Evolutionary conservation across 371 early-diverging fungal species (phyloP).

Genomic region (Lichtheimia ramosa): DNA sequence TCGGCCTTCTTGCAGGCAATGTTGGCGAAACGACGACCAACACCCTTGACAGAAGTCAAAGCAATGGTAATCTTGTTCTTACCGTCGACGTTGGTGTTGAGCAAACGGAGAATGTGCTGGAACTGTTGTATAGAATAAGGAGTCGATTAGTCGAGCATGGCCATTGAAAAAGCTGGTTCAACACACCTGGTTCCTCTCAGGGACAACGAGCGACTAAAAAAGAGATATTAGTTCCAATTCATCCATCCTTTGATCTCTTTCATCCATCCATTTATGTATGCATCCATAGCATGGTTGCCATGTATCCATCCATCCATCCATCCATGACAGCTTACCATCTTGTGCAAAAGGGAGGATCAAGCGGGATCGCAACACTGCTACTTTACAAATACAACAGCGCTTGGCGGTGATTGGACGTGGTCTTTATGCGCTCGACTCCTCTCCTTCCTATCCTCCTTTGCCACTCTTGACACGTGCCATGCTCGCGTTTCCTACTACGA

Average conservation of each 20-base stretch:
- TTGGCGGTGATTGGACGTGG: not conserved
- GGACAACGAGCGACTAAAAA: conserved; percentile 80
- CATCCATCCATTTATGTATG: conserved; percentile 10
- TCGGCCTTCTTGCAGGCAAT: conserved; percentile 98
- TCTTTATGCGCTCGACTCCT: not conserved
- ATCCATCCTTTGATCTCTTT: conserved; percentile 11
- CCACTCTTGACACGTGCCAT: too few species aligned
- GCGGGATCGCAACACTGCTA: not conserved
- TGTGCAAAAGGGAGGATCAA: conserved; percentile 2
- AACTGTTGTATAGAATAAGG: conserved; percentile 53
- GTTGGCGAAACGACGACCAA: conserved; percentile 98
- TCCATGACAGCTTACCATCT: not conserved
- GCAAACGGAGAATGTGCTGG: conserved; percentile 99
- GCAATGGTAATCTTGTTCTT: conserved; percentile 95
- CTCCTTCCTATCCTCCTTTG: not conserved
- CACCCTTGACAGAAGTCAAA: conserved; percentile 97
- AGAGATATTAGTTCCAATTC: not conserved
- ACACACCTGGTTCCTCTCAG: conserved; percentile 69
- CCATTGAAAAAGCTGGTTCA: not conserved
- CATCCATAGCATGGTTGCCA: not conserved
- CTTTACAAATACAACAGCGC: not conserved
- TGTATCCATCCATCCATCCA: not conserved
- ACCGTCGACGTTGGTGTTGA: conserved; percentile 99
- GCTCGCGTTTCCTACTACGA: too few species aligned
- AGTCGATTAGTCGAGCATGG: not conserved